phyloP scores from a whole-genome alignment of 257 asterid genomes.

The Ajuga chamaepitys region DNA sequence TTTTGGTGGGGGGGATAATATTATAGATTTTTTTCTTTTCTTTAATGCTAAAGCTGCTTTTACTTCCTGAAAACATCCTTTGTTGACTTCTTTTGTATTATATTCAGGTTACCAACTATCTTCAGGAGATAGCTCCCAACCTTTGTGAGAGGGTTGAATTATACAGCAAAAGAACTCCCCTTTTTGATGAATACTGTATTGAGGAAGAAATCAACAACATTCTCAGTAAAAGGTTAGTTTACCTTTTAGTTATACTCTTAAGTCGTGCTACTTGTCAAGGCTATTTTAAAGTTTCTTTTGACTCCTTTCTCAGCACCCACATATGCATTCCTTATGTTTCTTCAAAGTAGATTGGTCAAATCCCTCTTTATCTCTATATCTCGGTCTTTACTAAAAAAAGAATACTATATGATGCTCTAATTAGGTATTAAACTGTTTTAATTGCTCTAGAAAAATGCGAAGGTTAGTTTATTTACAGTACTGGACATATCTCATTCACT shows the following conservation, averaged over 20 bases:
- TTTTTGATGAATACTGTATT: slow-evolving; percentile 77
- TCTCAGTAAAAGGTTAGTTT: slow-evolving; percentile 77
- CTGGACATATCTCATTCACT: not conserved
- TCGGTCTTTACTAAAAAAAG: not conserved
- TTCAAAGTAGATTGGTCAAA: not conserved
- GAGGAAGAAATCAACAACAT: slow-evolving; percentile 83
- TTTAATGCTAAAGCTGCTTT: not conserved
- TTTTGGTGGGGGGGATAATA: too few relatives aligned
- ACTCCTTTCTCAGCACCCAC: not conserved
- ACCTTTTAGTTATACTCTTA: slow-evolving; percentile 8
- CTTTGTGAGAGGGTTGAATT: slow-evolving; percentile 91
- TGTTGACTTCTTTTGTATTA: slow-evolving; percentile 22
- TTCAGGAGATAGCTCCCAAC: slow-evolving; percentile 84
- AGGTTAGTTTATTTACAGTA: not conserved
- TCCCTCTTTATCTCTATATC: not conserved
- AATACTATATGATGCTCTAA: not conserved
- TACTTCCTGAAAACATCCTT: slow-evolving; percentile 15
- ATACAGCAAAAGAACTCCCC: slow-evolving; percentile 64
- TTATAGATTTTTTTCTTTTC: not conserved
- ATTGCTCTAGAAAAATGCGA: not conserved
- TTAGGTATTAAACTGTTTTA: not conserved
- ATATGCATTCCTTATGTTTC: not conserved
- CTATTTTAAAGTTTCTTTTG: slow-evolving; percentile 2
- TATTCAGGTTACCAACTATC: slow-evolving; percentile 92
- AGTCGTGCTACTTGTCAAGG: slow-evolving; percentile 2